These are phyloP conservation scores for Capsicum rhomboideum DNA, from an alignment of 257 asterid species.

Conservation along the genomic window DNA sequence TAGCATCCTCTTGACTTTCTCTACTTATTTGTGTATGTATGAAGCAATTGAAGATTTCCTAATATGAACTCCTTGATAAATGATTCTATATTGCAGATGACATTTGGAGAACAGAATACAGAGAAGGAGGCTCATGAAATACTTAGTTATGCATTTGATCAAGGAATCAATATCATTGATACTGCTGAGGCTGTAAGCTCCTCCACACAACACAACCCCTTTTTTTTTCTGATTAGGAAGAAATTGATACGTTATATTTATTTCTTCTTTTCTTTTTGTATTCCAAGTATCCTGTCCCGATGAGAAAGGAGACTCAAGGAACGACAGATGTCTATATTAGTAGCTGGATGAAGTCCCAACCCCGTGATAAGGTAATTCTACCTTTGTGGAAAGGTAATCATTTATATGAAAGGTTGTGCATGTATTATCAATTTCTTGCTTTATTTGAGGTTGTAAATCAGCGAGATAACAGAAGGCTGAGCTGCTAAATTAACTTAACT, in stretches of 20 bases:
- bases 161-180: constrained; percentile 71
- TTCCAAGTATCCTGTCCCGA: constrained; percentile 67
- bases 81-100: constrained; percentile 49
- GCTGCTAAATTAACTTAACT: neutral
- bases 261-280: neutral
- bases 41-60: neutral
- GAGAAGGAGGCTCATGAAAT: constrained; percentile 92
- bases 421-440: neutral
- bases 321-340: constrained; percentile 61
- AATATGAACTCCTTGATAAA: neutral
- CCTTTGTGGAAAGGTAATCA: neutral
- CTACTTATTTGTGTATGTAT: neutral
- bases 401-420: neutral
- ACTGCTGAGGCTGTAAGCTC: constrained; percentile 68
- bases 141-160: constrained; percentile 68
- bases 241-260: neutral
- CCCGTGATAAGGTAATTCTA: constrained; percentile 68
- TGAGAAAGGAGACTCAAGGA: constrained; percentile 68
- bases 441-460: neutral
- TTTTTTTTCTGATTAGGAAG: too few relatives aligned
- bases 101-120: constrained; percentile 87
- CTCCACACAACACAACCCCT: neutral
- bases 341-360: constrained; percentile 78
- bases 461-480: neutral
- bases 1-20: too few relatives aligned